Conservation (phyloP, 768 basidiomycete genomes). For the Agaricus blazei region DNA sequence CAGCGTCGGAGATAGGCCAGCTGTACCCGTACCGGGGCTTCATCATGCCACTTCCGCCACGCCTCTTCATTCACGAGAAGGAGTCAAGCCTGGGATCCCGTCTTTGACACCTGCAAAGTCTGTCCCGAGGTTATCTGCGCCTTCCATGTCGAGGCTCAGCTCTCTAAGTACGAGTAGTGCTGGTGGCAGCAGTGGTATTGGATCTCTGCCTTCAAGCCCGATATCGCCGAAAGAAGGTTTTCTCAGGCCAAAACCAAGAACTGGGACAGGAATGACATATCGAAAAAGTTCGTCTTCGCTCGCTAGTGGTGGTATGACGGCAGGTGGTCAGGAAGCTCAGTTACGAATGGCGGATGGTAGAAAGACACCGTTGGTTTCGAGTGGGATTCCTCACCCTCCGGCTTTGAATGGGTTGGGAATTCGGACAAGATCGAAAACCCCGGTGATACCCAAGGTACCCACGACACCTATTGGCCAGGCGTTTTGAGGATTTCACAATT, state of each 20-base stretch:
- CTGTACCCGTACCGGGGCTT: slow-evolving; percentile 26
- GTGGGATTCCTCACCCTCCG: neutral
- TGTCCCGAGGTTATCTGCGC: slow-evolving; percentile 4
- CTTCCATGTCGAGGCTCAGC: slow-evolving; percentile 1
- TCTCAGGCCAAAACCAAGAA: slow-evolving; percentile 47
- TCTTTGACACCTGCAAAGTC: slow-evolving; percentile 5
- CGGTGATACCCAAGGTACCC: neutral
- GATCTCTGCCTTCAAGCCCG: slow-evolving; percentile 5
- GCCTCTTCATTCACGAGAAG: neutral
- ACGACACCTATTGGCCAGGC: slow-evolving; percentile 2
- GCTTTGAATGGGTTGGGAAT: neutral
- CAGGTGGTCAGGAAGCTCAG: slow-evolving; percentile 16
- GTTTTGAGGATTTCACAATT: neutral
- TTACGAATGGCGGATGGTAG: slow-evolving; percentile 11
- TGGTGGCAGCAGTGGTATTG: neutral
- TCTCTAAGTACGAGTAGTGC: neutral
- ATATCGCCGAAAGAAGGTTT: slow-evolving; percentile 1
- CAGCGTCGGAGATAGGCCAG: slow-evolving; percentile 23
- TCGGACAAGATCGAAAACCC: slow-evolving; percentile 1
- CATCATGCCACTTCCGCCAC: slow-evolving; percentile 14
- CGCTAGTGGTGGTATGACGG: neutral
- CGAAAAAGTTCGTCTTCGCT: slow-evolving; percentile 29
- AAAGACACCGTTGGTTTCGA: slow-evolving; percentile 5
- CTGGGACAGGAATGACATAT: slow-evolving; percentile 69
- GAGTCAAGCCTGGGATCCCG: slow-evolving; percentile 6